Base-by-base conservation (phyloP, 83 land plant species). In the Picea abies region DNA sequence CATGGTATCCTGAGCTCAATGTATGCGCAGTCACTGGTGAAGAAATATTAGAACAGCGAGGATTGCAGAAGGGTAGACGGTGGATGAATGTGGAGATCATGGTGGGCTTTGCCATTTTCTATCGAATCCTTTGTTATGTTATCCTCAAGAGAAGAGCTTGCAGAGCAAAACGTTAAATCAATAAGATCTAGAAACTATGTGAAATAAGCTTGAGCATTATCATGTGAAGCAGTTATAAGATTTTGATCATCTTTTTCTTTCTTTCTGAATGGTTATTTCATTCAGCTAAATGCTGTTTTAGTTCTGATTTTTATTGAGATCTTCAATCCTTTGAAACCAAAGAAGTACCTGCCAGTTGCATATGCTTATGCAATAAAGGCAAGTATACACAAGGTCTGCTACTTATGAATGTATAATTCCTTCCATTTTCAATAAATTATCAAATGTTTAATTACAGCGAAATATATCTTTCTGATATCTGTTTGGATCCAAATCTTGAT, bases 71-170 rank as follows among this genome's bases (percentile, higher is more conserved):
- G 65, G 89, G 85, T 20, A 71, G 47, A 5, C 88, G 90, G 81
- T 93, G 90, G 93, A 78, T 87, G 17, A 89, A 93, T 82, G 90
- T 93, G 32, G 90, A 87, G 37, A 88, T 93, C 64, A 93, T 93
- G 95, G 29, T 91, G 10, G 90, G 80, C 0, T 93, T 93, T 82
- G 91, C 87, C 77, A 63, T 93, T 58, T 69, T 93, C 60, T 93
- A 93, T 66, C 82, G 95, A 3, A 67, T 93, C 1, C 87, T 93
- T 44, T 93, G 88, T 84, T 93, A 89, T 91, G 37, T 87, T 44
- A 82, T 93, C 72, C 90, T 93, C 22, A 82, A 52, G 26, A 82
- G 91, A 68, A 90, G 82, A 81, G 85, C 91, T 75, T 90, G 93
- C 79, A 89, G 66, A 63, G 83, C 87, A 14, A 76, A 47, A 29